Evolutionary conservation across 1,139 yeast species (phyloP).

Genomic region (Lodderomyces beijingensis): DNA sequence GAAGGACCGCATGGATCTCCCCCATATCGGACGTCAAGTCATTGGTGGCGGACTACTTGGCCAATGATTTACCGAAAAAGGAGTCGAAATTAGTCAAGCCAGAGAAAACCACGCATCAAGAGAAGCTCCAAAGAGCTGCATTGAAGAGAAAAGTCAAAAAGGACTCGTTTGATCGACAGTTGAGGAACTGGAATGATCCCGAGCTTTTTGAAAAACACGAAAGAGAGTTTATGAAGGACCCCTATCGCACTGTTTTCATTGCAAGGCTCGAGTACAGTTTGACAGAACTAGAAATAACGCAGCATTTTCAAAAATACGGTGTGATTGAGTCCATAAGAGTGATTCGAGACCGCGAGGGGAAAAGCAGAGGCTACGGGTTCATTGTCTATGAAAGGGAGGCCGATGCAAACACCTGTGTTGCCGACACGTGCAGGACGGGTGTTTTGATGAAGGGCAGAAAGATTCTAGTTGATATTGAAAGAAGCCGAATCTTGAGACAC

Average conservation of each 20-base stretch:
- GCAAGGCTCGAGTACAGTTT: conserved; percentile 63
- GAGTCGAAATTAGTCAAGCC: conserved; percentile 5
- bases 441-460: conserved; percentile 37
- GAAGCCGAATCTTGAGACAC: conserved; percentile 69
- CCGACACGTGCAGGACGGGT: conserved; percentile 53
- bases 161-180: conserved; percentile 34
- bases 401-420: conserved; percentile 58
- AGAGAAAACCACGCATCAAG: conserved; percentile 11
- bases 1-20: conserved; percentile 48
- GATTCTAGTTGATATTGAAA: conserved; percentile 74
- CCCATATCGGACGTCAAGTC: conserved; percentile 46
- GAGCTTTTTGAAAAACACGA: conserved; percentile 53
- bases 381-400: conserved; percentile 60
- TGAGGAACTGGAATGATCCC: conserved; percentile 39
- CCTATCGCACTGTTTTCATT: conserved; percentile 73
- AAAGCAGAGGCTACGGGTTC: conserved; percentile 82
- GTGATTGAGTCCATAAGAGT: conserved; percentile 64
- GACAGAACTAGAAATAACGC: conserved; percentile 68
- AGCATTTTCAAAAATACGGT: conserved; percentile 63
- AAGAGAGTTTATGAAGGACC: conserved; percentile 59
- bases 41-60: conserved; percentile 27
- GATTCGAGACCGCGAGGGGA: conserved; percentile 53
- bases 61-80: conserved; percentile 15
- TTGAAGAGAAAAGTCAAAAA: conserved; percentile 23
- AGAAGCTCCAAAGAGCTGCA: conserved; percentile 13